Evolutionary conservation across 371 early-diverging fungal genomes (phyloP), one percentile per base, ranked within the genome.

Genomic region (Haplosporangium sp.): DNA sequence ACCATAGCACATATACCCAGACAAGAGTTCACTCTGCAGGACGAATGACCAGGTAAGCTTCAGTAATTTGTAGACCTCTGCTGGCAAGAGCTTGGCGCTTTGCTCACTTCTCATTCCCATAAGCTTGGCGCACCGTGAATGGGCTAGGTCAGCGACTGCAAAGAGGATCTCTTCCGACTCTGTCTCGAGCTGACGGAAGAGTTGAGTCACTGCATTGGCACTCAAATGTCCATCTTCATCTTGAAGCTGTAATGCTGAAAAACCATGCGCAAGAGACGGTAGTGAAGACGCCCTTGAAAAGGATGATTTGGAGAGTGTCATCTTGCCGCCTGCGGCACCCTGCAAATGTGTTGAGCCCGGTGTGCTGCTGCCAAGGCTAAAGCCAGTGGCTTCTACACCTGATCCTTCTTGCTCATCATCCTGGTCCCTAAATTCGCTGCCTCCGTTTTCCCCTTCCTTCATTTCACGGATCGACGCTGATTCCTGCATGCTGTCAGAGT

Each of bases 31-130:
- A 43, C 91, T 87, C 47, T 85, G 89, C 10, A 82, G 75, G 5
- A 98, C 86, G 80, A 96, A 98, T 14, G 90, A 90, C 85, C 90
- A 91, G 1, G 94, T 86, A 6, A 91, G 85, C 20, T 83, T 83
- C 63, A 93, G 90, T 45, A 98, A 82, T 29, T 92, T 84, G 82
- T 94, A 94, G 73, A 97, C 96, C 56, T 96, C 95, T 11, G 92
- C 88, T 1, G 95, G 91, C 61, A 93, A 91, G 51, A 98, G 81
- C 62, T 95, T 87, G 16, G 95, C 89, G 70, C 92, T 96, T 68
- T 96, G 97, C 29, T 98, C 97, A 9, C 89, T 86, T 13, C 98
- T 89, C 69, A 93, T 92, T 12, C 89, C 88, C 42, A 98, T 86
- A 56, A 96, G 82, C 69, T 95, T 95, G 20, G 95, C 94, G 69